These are phyloP conservation scores for Misopates orontium DNA, from an alignment of 257 asterid species.

Conservation along the genomic window DNA sequence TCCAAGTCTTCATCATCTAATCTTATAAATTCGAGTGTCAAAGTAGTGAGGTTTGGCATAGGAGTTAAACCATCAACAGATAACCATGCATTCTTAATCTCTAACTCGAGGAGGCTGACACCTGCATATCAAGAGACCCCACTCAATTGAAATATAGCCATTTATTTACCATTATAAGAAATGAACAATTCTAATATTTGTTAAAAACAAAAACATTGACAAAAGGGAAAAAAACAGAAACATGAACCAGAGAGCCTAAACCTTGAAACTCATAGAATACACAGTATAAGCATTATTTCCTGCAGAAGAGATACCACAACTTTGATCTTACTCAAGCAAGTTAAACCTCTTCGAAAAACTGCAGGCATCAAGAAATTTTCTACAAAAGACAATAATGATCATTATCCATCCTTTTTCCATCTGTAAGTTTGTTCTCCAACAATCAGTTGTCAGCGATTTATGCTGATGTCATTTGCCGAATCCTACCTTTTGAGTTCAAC, in stretches of 20 bases:
- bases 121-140: slow-evolving; percentile 46
- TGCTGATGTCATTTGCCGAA: no score
- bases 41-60: slow-evolving; percentile 58
- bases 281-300: not conserved
- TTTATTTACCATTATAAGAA: not conserved
- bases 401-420: not conserved
- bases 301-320: not conserved
- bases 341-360: not conserved
- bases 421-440: not conserved
- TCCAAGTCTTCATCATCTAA: slow-evolving; percentile 78
- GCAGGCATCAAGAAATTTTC: not conserved
- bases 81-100: slow-evolving; percentile 74
- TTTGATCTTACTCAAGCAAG: slow-evolving; percentile 2
- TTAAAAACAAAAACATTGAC: not conserved
- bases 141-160: slow-evolving; percentile 6
- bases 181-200: slow-evolving; percentile 21
- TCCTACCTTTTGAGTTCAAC: no score
- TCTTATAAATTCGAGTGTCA: slow-evolving; percentile 78
- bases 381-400: not conserved
- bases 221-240: no score
- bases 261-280: not conserved
- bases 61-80: slow-evolving; percentile 61
- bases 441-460: not conserved
- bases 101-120: slow-evolving; percentile 50
- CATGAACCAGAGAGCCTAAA: not conserved